Evolutionary conservation across 352 stramenopile genomes (phyloP).

Genomic region (Aphanomyces astaci): DNA sequence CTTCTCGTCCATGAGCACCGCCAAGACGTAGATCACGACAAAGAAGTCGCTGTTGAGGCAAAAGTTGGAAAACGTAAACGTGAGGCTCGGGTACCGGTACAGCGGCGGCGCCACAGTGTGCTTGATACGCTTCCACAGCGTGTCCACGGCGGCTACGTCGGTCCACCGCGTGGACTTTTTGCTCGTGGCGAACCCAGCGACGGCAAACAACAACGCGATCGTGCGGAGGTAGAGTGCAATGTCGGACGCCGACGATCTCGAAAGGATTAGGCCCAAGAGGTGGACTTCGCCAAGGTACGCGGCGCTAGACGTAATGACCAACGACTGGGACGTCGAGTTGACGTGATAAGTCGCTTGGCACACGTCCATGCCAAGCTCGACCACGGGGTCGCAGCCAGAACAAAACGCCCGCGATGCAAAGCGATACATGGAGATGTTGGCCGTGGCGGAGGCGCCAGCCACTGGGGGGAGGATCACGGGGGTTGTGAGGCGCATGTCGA

Average conservation of each 20-base stretch:
- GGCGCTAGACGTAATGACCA: neutral
- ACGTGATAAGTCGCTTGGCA: neutral
- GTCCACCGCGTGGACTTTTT: constrained; percentile 14
- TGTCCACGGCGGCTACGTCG: neutral
- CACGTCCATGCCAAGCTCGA: neutral
- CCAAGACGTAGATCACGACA: constrained; percentile 5
- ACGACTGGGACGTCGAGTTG: neutral
- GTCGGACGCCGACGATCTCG: neutral
- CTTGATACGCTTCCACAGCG: neutral
- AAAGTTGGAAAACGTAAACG: constrained; percentile 9
- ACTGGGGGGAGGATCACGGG: neutral
- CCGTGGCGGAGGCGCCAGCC: neutral
- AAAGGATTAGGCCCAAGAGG: neutral
- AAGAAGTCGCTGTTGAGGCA: constrained; percentile 19
- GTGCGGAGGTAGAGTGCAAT: neutral
- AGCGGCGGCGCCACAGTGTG: constrained; percentile 16
- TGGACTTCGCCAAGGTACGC: neutral
- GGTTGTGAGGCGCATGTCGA: constrained; percentile 16
- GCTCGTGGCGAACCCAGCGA: constrained; percentile 5
- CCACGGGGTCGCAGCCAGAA: neutral
- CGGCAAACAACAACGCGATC: neutral
- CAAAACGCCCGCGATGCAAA: neutral
- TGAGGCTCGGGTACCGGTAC: neutral
- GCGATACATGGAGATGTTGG: constrained; percentile 3
- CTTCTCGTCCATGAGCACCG: constrained; percentile 14